Percentiles rank a stretch among this genome's conserved stretches.
Conservation (phyloP, 805 yeast species). For the Candida andamanensis region DNA sequence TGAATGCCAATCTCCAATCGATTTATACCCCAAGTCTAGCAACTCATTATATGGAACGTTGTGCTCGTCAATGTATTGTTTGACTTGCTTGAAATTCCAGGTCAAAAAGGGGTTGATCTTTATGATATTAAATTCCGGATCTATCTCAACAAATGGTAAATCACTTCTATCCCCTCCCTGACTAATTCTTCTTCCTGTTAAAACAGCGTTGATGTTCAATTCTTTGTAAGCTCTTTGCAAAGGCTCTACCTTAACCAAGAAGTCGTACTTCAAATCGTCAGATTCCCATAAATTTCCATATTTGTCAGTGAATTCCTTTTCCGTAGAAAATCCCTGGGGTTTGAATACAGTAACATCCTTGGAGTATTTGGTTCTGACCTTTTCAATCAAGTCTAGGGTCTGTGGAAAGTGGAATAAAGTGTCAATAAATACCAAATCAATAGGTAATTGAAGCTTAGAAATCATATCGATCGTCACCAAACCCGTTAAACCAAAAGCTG, state of each 20-base stretch:
- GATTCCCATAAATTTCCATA: slow-evolving; percentile 82
- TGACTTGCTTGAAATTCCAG: slow-evolving; percentile 76
- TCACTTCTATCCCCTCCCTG: slow-evolving; percentile 83
- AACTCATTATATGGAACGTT: slow-evolving; percentile 82
- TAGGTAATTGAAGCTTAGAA: slow-evolving; percentile 34
- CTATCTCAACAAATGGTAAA: slow-evolving; percentile 73
- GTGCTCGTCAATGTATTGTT: slow-evolving; percentile 60
- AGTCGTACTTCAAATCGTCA: slow-evolving; percentile 80
- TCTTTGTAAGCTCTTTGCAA: slow-evolving; percentile 76
- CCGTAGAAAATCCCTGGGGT: slow-evolving; percentile 56
- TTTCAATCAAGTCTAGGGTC: slow-evolving; percentile 67
- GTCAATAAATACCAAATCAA: slow-evolving; percentile 81
- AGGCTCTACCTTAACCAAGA: slow-evolving; percentile 88
- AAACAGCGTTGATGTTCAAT: slow-evolving; percentile 71
- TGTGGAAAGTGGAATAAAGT: slow-evolving; percentile 95
- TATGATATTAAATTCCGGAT: slow-evolving; percentile 60
- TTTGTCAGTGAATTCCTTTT: slow-evolving; percentile 55
- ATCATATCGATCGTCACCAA: slow-evolving; percentile 82
- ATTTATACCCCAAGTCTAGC: slow-evolving; percentile 80
- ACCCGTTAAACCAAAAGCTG: slow-evolving; percentile 94
- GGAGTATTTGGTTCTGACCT: slow-evolving; percentile 50
- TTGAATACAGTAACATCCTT: slow-evolving; percentile 59
- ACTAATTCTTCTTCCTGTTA: slow-evolving; percentile 85
- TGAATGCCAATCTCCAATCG: slow-evolving; percentile 94
- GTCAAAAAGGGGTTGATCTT: slow-evolving; percentile 86